phyloP scores from a whole-genome alignment of 768 basidiomycete genomes.

The Leucogyrophana mollusca region DNA sequence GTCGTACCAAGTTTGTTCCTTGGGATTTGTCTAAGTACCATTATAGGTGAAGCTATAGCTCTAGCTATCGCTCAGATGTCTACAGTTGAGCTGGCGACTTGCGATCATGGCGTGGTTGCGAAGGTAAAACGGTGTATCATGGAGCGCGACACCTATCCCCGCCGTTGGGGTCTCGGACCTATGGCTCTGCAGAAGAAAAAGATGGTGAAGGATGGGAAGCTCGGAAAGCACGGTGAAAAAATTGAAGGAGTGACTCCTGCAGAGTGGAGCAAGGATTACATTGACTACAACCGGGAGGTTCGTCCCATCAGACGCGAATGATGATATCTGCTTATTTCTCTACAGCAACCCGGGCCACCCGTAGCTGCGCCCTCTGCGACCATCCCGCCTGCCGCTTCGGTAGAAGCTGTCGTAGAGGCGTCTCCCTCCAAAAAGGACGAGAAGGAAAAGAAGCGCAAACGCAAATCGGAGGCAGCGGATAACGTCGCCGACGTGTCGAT shows the following conservation, averaged over 20 bases:
- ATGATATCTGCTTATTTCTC: conserved; percentile 8
- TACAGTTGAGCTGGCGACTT: conserved; percentile 95
- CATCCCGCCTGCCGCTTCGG: conserved; percentile 18
- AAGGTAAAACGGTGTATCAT: conserved; percentile 99
- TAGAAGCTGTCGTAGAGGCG: conserved; percentile 26
- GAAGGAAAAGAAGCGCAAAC: conserved; percentile 85
- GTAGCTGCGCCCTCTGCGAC: conserved; percentile 20
- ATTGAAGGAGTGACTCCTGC: conserved; percentile 84
- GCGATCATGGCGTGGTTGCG: conserved; percentile 97
- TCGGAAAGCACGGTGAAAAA: conserved; percentile 93
- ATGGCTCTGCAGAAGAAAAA: conserved; percentile 97
- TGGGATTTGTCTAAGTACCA: conserved; percentile 3
- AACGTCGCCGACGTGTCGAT: conserved; percentile 42
- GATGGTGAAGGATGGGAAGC: conserved; percentile 95
- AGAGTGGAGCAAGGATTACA: conserved; percentile 90
- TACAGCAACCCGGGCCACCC: conserved; percentile 41
- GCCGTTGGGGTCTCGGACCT: conserved; percentile 98
- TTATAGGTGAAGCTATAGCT: conserved; percentile 85
- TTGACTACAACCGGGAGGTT: conserved; percentile 84
- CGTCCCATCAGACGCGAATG: conserved; percentile 19
- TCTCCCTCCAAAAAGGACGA: conserved; percentile 45
- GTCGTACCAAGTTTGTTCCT: background rate
- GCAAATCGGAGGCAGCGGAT: conserved; percentile 61
- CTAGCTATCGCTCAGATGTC: conserved; percentile 97
- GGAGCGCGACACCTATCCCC: conserved; percentile 98